phyloP scores from a whole-genome alignment of 2,329 filamentous ascomycete species.

The Claviceps spartinae region DNA sequence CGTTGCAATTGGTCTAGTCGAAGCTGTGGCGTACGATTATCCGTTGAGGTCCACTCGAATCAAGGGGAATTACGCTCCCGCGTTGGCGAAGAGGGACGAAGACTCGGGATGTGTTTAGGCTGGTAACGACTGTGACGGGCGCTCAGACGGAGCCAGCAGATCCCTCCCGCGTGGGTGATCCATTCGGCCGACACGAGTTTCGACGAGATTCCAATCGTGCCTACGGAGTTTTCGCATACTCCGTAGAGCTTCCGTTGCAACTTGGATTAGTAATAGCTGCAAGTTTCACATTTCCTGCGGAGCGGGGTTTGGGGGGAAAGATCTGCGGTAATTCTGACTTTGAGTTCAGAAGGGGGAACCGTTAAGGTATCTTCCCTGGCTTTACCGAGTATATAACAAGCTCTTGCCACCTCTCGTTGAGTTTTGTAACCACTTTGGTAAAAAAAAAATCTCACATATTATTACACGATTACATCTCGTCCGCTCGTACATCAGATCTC shows the following conservation, averaged over 20 bases:
- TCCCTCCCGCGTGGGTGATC: too few relatives aligned
- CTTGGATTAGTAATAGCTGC: neutral
- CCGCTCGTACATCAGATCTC: neutral
- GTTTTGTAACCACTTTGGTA: neutral
- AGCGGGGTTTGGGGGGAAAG: neutral
- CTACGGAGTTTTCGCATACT: too few relatives aligned
- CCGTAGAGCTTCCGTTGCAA: too few relatives aligned
- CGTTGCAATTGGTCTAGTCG: neutral
- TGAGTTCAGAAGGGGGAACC: neutral
- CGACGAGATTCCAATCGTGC: conserved; percentile 3
- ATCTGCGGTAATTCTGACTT: neutral
- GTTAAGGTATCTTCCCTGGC: neutral
- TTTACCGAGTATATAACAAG: neutral
- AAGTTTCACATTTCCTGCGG: neutral
- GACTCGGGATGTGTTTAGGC: too few relatives aligned
- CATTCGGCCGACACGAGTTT: neutral
- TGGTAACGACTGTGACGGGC: too few relatives aligned
- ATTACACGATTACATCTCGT: neutral
- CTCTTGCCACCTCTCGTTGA: neutral
- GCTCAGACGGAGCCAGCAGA: too few relatives aligned
- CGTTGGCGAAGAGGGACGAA: too few relatives aligned
- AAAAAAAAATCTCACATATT: neutral
- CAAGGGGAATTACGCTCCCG: too few relatives aligned
- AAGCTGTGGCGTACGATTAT: neutral
- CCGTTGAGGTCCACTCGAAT: too few relatives aligned